Conservation (phyloP, 1,284 basidiomycete species). For the Microbotryomycetes sp. region DNA sequence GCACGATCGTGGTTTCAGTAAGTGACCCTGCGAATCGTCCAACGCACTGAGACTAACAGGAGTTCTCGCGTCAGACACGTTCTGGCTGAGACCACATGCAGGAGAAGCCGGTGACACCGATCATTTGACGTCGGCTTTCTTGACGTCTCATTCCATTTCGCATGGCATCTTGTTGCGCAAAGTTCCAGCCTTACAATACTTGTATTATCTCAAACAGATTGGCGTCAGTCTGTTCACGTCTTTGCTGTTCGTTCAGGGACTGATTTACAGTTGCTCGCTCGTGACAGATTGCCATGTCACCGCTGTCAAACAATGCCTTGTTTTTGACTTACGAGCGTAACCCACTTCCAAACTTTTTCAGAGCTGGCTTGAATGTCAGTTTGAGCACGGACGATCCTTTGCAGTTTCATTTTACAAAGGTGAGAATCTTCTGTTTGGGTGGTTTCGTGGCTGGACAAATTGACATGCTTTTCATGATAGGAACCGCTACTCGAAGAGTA, state of each 20-base stretch:
- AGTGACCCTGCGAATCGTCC: too few relatives aligned
- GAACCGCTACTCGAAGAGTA: conserved; percentile 96
- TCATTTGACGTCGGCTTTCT: conserved; percentile 89
- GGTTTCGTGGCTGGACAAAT: neutral
- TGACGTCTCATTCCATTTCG: conserved; percentile 95
- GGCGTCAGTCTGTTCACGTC: conserved; percentile 46
- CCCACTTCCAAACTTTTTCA: conserved; percentile 94
- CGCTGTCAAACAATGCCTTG: conserved; percentile 93
- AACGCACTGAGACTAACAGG: too few relatives aligned
- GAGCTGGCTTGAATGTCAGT: conserved; percentile 91
- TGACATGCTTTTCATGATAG: conserved; percentile 43
- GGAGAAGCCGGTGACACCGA: conserved; percentile 99
- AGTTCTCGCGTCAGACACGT: conserved; percentile 59
- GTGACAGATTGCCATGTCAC: conserved; percentile 79
- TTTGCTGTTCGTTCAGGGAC: conserved; percentile 28
- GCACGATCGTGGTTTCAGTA: conserved; percentile 79
- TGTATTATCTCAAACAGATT: conserved; percentile 92
- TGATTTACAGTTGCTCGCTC: conserved; percentile 18
- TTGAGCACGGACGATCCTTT: conserved; percentile 89
- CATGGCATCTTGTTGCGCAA: conserved; percentile 97
- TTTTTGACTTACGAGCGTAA: conserved; percentile 97
- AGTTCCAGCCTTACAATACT: conserved; percentile 69
- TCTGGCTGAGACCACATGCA: conserved; percentile 93
- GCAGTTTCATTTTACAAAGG: conserved; percentile 96
- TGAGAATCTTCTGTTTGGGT: conserved; percentile 38